Base-by-base conservation (phyloP, 148 eudicot species). In the Camellia granthamiana region DNA sequence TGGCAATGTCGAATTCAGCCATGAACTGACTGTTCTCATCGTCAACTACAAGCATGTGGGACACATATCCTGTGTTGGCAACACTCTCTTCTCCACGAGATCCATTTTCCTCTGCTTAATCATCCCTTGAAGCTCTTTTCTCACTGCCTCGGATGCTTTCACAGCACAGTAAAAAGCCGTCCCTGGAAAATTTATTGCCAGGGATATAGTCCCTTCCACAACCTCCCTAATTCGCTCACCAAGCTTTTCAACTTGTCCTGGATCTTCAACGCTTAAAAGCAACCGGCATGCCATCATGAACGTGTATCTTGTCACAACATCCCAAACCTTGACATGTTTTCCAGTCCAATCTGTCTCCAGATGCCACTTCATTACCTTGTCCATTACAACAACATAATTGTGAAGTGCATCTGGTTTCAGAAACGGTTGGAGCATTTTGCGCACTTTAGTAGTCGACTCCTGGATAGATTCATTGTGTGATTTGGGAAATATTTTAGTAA, bases 261-360 rank as follows among this genome's bases (percentile, higher is more conserved):
- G 75, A 65, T 84, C 78, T 6, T 78, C 81, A 6, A 84, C 73
- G 52, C 83, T 64, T 46, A 84, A 18, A 23, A 84, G 60, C 61
- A 84, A 65, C 19, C 41, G n/a, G 43, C 77, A 78, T 0, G 81
- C 81, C 62, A 80, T 19, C 38, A 72, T 18, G 42, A 84, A 72
- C 1, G 81, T 72, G 66, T 52, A 80, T 55, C 49, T 84, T 8
- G 21, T 46, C 18, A 54, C 72, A 6, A 54, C 79, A 41, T 51
- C 67, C 42, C 19, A 76, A 52, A 74, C 83, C 30, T 80, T 74
- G 8, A 84, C 52, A 12, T 80, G 23, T 42, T 69, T 16, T 12
- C 80, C 55, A 2, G 65, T 72, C 81, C 81, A 84, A 41, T 71
- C 52, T 2, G 16, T 19, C 8, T 47, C 71, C 4, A 77, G 47